A percentile compares a stretch with the other conserved stretches of the same genome.
Conservation (phyloP, 1,139 yeast species). For the Saccharomyces hybrid region DNA sequence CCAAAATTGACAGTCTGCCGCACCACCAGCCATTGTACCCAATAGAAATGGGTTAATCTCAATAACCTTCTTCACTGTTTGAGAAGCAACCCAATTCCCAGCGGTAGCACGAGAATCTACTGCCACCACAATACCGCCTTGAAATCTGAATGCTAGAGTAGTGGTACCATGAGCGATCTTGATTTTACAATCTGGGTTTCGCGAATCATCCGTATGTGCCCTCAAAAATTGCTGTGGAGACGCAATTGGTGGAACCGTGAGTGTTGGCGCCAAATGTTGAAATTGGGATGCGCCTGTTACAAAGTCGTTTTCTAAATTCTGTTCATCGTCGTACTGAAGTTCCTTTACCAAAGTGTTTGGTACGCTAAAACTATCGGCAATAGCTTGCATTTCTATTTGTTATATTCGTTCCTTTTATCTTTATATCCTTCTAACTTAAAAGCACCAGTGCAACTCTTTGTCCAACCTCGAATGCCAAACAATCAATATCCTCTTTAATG, state of each 20-base stretch:
- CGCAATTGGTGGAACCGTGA: slow-evolving; percentile 75
- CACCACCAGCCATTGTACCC: slow-evolving; percentile 99
- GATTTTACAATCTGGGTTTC: slow-evolving; percentile 89
- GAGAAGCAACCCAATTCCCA: slow-evolving; percentile 97
- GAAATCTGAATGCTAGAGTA: slow-evolving; percentile 89
- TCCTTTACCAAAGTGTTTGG: slow-evolving; percentile 21
- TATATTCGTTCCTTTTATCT: neutral
- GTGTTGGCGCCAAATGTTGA: slow-evolving; percentile 46
- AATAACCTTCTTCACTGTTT: slow-evolving; percentile 94
- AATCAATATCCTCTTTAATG: too few species aligned
- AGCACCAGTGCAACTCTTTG: too few species aligned
- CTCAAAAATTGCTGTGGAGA: slow-evolving; percentile 91
- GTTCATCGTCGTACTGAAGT: slow-evolving; percentile 27
- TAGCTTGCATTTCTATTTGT: slow-evolving; percentile 25
- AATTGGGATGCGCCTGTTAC: slow-evolving; percentile 27
- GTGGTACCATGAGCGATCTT: slow-evolving; percentile 99
- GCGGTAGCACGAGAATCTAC: slow-evolving; percentile 99
- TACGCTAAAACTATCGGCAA: slow-evolving; percentile 25
- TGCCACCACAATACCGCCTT: slow-evolving; percentile 93
- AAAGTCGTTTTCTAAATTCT: slow-evolving; percentile 34
- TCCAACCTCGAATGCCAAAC: too few species aligned
- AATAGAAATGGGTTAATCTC: slow-evolving; percentile 90
- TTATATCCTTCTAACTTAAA: neutral
- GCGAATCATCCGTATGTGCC: slow-evolving; percentile 95
- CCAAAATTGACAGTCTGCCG: slow-evolving; percentile 99